phyloP scores from a whole-genome alignment of 768 basidiomycete species.

The Scleroderma bovista region DNA sequence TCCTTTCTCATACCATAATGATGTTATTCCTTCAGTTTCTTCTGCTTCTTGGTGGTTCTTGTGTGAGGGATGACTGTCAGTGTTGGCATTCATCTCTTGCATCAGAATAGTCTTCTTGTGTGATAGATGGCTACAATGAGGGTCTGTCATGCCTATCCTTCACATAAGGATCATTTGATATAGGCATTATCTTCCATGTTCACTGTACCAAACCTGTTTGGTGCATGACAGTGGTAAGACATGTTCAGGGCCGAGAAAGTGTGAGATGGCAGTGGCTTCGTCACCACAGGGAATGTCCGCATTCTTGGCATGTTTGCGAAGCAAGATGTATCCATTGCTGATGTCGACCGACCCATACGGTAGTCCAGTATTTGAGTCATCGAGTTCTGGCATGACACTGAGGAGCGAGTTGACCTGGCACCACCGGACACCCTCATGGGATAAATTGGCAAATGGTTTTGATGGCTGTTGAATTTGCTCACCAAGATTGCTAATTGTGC shows the following conservation, averaged over 20 bases:
- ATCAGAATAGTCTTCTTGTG: no score
- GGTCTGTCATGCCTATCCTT: no score
- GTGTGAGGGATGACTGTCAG: no score
- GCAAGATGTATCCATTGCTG: background rate
- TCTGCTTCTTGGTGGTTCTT: no score
- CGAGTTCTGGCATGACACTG: slow-evolving; percentile 8
- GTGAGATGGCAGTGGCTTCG: background rate
- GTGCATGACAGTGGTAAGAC: no score
- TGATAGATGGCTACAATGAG: no score
- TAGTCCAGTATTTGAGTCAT: background rate
- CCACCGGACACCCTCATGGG: slow-evolving; percentile 15
- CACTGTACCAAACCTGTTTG: no score
- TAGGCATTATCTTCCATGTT: no score
- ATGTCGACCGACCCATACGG: background rate
- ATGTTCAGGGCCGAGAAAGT: background rate
- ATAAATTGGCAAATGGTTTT: slow-evolving; percentile 24
- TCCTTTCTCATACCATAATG: no score
- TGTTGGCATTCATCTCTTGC: no score
- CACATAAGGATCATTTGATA: no score
- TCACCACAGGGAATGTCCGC: background rate
- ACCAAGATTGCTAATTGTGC: slow-evolving; percentile 21
- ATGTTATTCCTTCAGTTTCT: no score
- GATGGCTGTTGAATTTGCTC: slow-evolving; percentile 19
- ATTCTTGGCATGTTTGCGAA: background rate
- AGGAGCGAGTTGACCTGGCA: slow-evolving; percentile 14